Evolutionary conservation across 257 asterid species (phyloP).

Genomic region (Nicotiana sylvestris): DNA sequence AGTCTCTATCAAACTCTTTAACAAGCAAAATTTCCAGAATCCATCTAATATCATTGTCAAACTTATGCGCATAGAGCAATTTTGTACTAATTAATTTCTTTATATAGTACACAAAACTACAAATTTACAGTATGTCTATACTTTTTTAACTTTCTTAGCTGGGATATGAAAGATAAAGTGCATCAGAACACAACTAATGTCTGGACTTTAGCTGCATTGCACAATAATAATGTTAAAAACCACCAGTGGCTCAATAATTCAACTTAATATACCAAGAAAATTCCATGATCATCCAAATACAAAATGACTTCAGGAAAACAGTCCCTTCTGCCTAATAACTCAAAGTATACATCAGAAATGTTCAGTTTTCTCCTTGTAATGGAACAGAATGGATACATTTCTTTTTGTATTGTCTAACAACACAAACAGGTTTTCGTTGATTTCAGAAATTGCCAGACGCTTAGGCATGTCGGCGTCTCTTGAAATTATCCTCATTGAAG

Average conservation of each 20-base stretch:
- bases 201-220: neutral
- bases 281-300: neutral
- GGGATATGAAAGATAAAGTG: neutral
- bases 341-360: neutral
- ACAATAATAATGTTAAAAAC: neutral
- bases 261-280: neutral
- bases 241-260: neutral
- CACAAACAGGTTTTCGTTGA: neutral
- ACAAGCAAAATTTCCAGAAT: neutral
- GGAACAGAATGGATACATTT: neutral
- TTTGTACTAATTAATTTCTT: neutral
- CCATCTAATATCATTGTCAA: neutral
- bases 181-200: neutral
- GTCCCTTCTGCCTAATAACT: neutral
- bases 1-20: neutral
- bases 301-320: neutral
- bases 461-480: conserved; percentile 70
- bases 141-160: neutral
- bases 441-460: neutral
- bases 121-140: neutral
- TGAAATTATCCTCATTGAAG: conserved; percentile 45
- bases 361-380: neutral
- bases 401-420: neutral
- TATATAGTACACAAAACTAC: neutral
- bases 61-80: neutral